phyloP scores from a whole-genome alignment of 2,329 filamentous ascomycete genomes.

The Fusarium setosum region DNA sequence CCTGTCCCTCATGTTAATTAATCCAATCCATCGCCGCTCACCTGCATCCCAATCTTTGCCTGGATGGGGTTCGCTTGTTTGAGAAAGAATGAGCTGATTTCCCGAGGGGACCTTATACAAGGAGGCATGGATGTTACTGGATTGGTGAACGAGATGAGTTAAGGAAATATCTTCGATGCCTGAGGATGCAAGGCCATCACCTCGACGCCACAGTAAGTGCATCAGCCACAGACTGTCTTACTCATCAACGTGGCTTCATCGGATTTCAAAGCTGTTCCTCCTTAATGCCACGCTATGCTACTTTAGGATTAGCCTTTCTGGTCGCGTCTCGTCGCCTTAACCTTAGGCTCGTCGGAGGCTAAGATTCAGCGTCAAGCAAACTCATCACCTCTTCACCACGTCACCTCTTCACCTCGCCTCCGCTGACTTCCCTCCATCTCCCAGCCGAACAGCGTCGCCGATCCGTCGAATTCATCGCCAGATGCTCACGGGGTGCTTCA shows the following conservation, averaged over 20 bases:
- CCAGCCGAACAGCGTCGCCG: conserved; percentile 26
- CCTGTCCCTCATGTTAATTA: conserved; percentile 1
- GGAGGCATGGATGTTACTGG: conserved; percentile 1
- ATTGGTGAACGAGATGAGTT: not conserved
- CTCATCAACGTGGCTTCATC: conserved; percentile 27
- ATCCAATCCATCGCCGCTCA: conserved; percentile 5
- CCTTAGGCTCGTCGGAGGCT: conserved; percentile 39
- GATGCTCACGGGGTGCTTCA: conserved; percentile 49
- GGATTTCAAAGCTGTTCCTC: not conserved
- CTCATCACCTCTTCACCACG: conserved; percentile 39
- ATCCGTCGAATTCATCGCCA: conserved; percentile 39
- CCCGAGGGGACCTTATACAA: not conserved
- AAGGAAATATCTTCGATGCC: not conserved
- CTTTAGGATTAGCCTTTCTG: not conserved
- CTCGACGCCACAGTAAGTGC: not conserved
- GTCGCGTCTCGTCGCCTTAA: conserved; percentile 41
- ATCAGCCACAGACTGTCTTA: conserved; percentile 7
- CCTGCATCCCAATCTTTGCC: not conserved
- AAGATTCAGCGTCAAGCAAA: conserved; percentile 40
- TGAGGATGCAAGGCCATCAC: not conserved
- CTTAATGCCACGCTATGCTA: not conserved
- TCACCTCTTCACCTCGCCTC: conserved; percentile 35
- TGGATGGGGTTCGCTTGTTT: not conserved
- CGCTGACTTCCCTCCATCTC: conserved; percentile 20
- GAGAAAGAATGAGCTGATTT: conserved; percentile 30